Base-by-base conservation (phyloP, 371 early-diverging fungal species). In the Apophysomyces sp. region DNA sequence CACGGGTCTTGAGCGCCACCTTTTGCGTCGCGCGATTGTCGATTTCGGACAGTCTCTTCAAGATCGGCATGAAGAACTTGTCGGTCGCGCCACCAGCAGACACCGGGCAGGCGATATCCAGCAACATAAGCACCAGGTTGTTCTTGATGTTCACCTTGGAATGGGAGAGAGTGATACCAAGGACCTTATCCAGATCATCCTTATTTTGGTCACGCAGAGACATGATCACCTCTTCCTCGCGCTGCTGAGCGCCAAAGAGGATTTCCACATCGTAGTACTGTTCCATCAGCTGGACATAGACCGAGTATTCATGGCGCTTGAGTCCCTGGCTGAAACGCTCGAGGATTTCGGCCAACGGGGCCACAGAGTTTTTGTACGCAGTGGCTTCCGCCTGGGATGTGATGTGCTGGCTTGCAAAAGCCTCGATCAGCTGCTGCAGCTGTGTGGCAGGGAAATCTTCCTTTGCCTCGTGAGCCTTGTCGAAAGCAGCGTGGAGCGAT, bases 1-100 rank as follows among this genome's bases (percentile, higher is more conserved):
- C 98, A 66, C 97, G 91, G 4, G 97, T 97, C 77, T 92, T 91
- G 36, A 97, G 80, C 18, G 97, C 89, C 24, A 95, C 95, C 84
- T 94, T 93, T 73, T 92, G 83, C 6, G 95, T 89, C 11, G 81
- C 73, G 39, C 90, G 85, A 59, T 92, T 87, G 24, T 85, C 82
- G 51, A 98, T 82, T 59, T 86, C 89, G 27, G 98, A 92, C 59
- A 97, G 71, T 57, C 83, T 83, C 78, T 94, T 92, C 61, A 97
- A 81, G 13, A 92, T 81, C 18, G 92, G 89, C 56, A 85, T 82
- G 78, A 91, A 97, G 69, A 80, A 81, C 66, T 87, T 84, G 62
- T 89, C 89, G 40, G 90, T 72, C 21, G 85, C 86, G 57, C 86
- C 89, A 57, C 82, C 85, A 37, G 82, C 80, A 18, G 82, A 69